These are phyloP conservation scores for Mycena amicta DNA, from an alignment of 768 basidiomycete genomes.

Conservation along the genomic window DNA sequence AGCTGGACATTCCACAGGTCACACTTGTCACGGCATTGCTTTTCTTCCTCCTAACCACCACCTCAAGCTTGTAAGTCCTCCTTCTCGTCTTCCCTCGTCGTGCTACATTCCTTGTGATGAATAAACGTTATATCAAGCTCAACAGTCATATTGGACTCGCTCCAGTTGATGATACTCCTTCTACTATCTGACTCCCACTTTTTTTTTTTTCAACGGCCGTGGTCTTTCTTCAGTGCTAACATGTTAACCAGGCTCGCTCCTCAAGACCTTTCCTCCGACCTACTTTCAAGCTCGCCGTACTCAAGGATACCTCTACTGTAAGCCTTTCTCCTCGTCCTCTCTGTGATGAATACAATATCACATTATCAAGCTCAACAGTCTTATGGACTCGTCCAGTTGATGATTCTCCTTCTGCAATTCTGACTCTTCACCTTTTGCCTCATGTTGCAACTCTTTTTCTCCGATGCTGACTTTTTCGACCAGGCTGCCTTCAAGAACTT, in stretches of 20 bases:
- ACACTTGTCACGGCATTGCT: slow-evolving; percentile 6
- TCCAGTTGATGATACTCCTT: too few relatives aligned
- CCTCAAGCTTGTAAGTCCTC: not conserved
- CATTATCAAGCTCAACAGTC: slow-evolving; percentile 71
- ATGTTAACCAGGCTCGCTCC: too few relatives aligned
- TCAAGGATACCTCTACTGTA: too few relatives aligned
- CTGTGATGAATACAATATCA: slow-evolving; percentile 56
- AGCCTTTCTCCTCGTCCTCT: not conserved
- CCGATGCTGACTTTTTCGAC: not conserved
- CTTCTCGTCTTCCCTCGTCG: not conserved
- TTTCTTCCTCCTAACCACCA: slow-evolving; percentile 7
- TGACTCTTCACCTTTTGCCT: slow-evolving; percentile 33
- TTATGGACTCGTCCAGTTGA: slow-evolving; percentile 49
- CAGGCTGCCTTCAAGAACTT: too few relatives aligned
- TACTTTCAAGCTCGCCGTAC: too few relatives aligned
- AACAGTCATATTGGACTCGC: too few relatives aligned
- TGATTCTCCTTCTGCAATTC: slow-evolving; percentile 64
- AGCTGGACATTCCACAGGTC: slow-evolving; percentile 5
- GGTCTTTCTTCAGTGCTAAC: too few relatives aligned
- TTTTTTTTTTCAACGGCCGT: too few relatives aligned
- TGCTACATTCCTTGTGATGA: too few relatives aligned
- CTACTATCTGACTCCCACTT: too few relatives aligned
- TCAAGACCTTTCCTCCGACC: too few relatives aligned
- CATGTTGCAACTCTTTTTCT: slow-evolving; percentile 10
- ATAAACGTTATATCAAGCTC: too few relatives aligned